Conservation (phyloP, 352 stramenopile species). For the Pythium myriotylum region DNA sequence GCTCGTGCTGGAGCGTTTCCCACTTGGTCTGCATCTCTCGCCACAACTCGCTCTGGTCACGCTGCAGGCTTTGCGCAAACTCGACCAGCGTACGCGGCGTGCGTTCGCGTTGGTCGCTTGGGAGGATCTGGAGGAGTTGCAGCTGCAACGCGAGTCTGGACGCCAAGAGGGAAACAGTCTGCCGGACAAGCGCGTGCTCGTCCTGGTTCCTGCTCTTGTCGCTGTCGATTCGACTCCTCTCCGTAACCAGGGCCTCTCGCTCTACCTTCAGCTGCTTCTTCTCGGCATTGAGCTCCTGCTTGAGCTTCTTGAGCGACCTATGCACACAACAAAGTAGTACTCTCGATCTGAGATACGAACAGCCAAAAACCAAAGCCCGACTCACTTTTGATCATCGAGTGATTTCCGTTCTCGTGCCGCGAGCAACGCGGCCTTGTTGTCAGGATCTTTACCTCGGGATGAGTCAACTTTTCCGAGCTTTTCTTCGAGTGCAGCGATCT, state of each 20-base stretch:
- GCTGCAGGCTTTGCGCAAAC: conserved; percentile 34
- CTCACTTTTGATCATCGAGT: conserved; percentile 55
- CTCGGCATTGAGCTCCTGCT: conserved; percentile 35
- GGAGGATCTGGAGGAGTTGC: conserved; percentile 43
- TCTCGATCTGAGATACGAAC: neutral
- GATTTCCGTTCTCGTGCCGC: conserved; percentile 37
- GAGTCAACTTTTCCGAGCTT: conserved; percentile 35
- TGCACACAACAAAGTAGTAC: too few species aligned
- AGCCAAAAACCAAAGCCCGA: neutral
- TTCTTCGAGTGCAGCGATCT: conserved; percentile 48
- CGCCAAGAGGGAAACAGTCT: conserved; percentile 50
- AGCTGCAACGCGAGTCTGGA: conserved; percentile 49
- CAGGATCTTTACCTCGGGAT: conserved; percentile 37
- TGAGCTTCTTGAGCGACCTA: conserved; percentile 51
- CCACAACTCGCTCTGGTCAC: conserved; percentile 44
- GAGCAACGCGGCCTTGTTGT: conserved; percentile 38
- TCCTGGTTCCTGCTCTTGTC: conserved; percentile 30
- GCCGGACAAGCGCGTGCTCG: conserved; percentile 46
- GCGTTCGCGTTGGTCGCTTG: neutral
- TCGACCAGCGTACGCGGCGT: conserved; percentile 13
- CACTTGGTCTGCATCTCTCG: conserved; percentile 46
- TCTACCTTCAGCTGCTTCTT: conserved; percentile 37
- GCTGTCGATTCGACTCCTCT: conserved; percentile 1
- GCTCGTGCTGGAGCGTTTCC: conserved; percentile 41
- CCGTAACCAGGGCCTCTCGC: conserved; percentile 8